Evolutionary conservation across 169 alveolate species (phyloP), one percentile per base, ranked within the genome.

Genomic region (Plasmodium vivax): DNA sequence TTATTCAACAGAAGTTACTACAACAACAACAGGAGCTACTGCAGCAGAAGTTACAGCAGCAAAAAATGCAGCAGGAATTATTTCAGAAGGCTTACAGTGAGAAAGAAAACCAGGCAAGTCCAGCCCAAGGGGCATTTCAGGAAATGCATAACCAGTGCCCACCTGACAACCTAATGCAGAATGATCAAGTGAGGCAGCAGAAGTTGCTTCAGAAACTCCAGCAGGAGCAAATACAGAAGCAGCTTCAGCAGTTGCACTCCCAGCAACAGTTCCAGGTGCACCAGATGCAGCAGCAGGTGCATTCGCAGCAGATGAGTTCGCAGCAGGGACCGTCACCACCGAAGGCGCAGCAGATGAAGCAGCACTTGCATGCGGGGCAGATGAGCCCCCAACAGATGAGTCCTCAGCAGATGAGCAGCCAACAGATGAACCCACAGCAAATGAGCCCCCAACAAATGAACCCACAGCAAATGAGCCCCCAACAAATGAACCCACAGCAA

Each of bases 201-300:
- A 85, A 75, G 68, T 27, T 85, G 34, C 71, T 85, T 51, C 84
- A 85, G 80, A 85, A 75, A 41, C 3, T 75, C 16, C 85, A 85
- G 45, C 93, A 75, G 80, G 93, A 84, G 30, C 83, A 84, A 43
- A 72, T 84, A 32, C 93, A 72, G 77, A 84, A 84, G 77, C 84
- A 72, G 84, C 58, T 84, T 54, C 93, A 84, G 36, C 83, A 84
- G 38, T 16, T 84, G 73, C 93, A 72, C 43, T 45, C 93, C 23
- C 93, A 84, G 41, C 93, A 82, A 16, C 91, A 84, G 19, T 71
- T 84, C n/a, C 75, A 19, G 34, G 83, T 73, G 23, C 87, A 81
- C 58, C 73, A 43, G 75, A 19, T 41, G 32, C 77, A 81, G 23
- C 87, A 81, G 36, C 75, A 81, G 73, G 43, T 81, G 43, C 68